Evolutionary conservation across 129 eudicot species (phyloP), one percentile per base, ranked within the genome.

Genomic region (Flaveria ramosissima): DNA sequence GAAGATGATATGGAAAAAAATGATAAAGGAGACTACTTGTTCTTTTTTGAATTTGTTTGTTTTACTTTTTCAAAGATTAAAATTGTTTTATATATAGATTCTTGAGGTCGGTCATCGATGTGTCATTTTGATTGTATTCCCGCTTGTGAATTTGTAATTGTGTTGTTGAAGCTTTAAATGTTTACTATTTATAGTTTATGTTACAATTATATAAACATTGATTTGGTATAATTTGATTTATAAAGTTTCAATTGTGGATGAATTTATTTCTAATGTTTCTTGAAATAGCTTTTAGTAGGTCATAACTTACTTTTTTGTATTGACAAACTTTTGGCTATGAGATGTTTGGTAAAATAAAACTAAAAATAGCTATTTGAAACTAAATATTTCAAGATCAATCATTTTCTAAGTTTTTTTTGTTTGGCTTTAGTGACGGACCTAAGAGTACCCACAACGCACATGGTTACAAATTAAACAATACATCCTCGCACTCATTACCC

Each of bases 101-200:
- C n/a, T 63, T 26, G 52, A 41, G 60, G 19, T 75, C 7, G 7
- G 41, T 36, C 5, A 30, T 30, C 30, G 30, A 27, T 27, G 16
- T 66, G 42, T 48, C 66, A 60, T 79, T 79, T 83, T 86, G 78
- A 75, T 77, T 77, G 30, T 43, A 73, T 89, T 89, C 94, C 90
- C 94, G 94, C 90, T 84, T 79, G 80, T 70, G 60, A 53, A 42
- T 67, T 83, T 70, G 80, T 77, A 72, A 73, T 55, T n/a, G 24
- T 77, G 32, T 67, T 66, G 46, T 53, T 68, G 60, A 68, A 24
- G 55, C 56, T 69, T 77, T 67, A 66, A 77, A 55, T 52, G 66
- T 20, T 67, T 9, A 51, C 51, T 12, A 19, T 17, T 11, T 64
- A 48, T 75, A 7, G 32, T 20, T 47, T 75, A 47, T 63, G 72